phyloP scores from a whole-genome alignment of 2,329 filamentous ascomycete species.

The Pestalotiopsis fici region DNA sequence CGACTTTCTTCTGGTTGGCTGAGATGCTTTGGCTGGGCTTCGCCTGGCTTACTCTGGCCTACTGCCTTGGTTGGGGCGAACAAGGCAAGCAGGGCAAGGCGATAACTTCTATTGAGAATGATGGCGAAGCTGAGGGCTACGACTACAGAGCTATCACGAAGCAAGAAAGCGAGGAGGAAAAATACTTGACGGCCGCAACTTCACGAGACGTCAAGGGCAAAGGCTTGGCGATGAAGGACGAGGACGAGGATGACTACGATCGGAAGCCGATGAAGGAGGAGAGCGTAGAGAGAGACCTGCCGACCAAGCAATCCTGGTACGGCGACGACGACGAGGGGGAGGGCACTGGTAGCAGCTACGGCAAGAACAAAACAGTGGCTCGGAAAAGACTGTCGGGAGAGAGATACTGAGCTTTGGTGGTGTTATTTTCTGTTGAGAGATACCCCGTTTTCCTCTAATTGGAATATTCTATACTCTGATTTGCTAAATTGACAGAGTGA shows the following conservation, averaged over 20 bases:
- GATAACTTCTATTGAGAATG: not conserved
- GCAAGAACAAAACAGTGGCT: not conserved
- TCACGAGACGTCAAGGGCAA: not conserved
- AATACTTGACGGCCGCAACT: not conserved
- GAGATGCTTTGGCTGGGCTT: constrained; percentile 69
- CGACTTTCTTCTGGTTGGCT: constrained; percentile 72
- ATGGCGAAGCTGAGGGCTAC: constrained; percentile 3
- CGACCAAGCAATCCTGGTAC: not conserved
- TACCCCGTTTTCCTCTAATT: not conserved
- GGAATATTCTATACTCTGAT: not conserved
- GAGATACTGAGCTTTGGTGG: not conserved
- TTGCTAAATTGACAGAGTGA: not conserved
- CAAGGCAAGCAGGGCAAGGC: constrained; percentile 23
- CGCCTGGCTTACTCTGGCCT: constrained; percentile 60
- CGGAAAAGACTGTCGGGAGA: not conserved
- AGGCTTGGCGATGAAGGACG: not conserved
- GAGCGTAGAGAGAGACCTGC: constrained; percentile 6
- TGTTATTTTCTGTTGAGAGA: not conserved
- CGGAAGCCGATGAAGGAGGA: constrained; percentile 8
- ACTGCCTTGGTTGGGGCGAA: constrained; percentile 31
- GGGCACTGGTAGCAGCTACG: not conserved
- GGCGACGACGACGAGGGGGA: constrained; percentile 3
- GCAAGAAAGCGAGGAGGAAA: not conserved
- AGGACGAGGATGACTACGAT: constrained; percentile 2
- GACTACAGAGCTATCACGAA: not conserved